Evolutionary conservation across 140 eudicot species (phyloP), one percentile per base, ranked within the genome.

Genomic region (Flaveria floridana): DNA sequence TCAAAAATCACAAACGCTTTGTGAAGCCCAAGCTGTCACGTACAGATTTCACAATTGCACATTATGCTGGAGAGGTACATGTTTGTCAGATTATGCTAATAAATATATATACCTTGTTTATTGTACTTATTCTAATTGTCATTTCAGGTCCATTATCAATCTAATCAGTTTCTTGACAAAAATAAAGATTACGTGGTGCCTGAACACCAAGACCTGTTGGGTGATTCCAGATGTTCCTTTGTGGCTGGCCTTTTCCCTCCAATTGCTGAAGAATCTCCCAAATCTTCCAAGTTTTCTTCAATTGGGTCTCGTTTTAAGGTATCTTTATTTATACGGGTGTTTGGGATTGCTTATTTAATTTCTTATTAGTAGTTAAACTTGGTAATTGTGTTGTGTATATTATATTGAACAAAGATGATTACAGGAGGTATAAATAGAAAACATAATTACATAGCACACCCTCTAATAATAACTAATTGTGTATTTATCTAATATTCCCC

Each of bases 261-360:
- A 51, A 64, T 87, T 68, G 68, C 84, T 66, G 97, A 90, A 80
- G 99, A 94, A 73, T 76, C 89, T 76, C 70, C 96, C 37, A 94
- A 94, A 80, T 94, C 99, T 81, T 84, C 97, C 57, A 94, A 94
- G 77, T 94, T 94, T 75, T 94, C 99, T 77, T 94, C 99, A 50
- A 94, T 94, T 42, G 99, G 97, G 71, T 85, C 96, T 65, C 97
- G 99, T 56, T 94, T 94, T 82, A 94, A 94, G 97, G 99, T 94
- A 78, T 75, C n/a, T 52, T 46, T 72, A 46, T 21, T 30, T 65
- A 65, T 9, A 34, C 0, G 28, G 25, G 62, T 55, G 28, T 55
- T 55, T 19, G 62, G 28, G 62, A 55, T 16, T 2, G 62, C 28
- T 55, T 55, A 7, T 55, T 8, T 52, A 4, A n/a, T 25, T 4